Base-by-base conservation (phyloP, 306 rosid species). In the Castanea mollissima region DNA sequence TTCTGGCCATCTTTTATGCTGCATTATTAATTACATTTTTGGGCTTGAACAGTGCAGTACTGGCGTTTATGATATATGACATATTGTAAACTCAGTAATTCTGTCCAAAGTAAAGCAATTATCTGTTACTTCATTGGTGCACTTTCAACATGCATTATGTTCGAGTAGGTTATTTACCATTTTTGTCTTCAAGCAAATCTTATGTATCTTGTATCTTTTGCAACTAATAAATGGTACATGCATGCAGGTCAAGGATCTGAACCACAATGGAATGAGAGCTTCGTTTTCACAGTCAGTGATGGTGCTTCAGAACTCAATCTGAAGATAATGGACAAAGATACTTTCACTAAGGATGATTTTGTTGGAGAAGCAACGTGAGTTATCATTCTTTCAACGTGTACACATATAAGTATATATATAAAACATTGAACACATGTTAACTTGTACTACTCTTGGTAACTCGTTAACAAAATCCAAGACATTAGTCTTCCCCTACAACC, bases 191-290 rank as follows among this genome's bases (percentile, higher is more conserved):
- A 25, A 13, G 68, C 9, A 60, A 49, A 25, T 23, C 14, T 31
- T 23, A 23, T 60, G 35, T 12, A 38, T 38, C 46, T 2, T 60
- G 18, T 4, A 29, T 63, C 6, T 12, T 63, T 13, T 63, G 20
- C 69, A 63, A 29, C 9, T 14, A 13, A 29, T 12, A 14, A 63
- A 27, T 65, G 46, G 34, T 65, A 16, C 51, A 35, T 52, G 46
- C 46, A 38, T 38, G 75, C 73, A 83, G 90, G 63, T 72, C 70
- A 57, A 68, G 90, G 87, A 87, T 81, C 86, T 52, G 76, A 78
- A 54, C 84, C 90, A 31, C 78, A 79, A 67, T 87, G 90, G 87
- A 81, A 87, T 79, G 86, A 87, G 76, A 87, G n/a, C 34, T 87
- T 87, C 81, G 82, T 83, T 71, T 86, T 87, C 83, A 87, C 86